Conservation (phyloP, 73 alveolate genomes). For the Tetrahymena elliotti region DNA sequence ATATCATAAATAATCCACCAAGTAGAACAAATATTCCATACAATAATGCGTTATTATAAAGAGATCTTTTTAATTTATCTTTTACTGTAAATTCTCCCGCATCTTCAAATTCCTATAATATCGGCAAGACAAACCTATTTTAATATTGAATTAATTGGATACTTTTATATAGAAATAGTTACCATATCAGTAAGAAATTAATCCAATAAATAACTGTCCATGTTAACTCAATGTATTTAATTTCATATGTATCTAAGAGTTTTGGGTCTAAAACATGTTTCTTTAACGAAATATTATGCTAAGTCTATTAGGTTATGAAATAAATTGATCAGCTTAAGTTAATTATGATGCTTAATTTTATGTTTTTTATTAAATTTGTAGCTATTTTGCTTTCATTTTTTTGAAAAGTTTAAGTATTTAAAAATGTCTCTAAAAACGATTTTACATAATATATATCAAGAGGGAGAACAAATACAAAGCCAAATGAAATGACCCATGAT, state of each 20-base stretch:
- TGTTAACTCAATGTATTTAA: neutral
- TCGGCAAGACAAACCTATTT: conserved; percentile 14
- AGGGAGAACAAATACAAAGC: conserved; percentile 30
- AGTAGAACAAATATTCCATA: conserved; percentile 4
- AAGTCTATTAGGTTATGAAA: neutral
- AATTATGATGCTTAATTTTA: no score
- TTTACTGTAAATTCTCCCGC: conserved; percentile 29
- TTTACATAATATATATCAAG: conserved; percentile 24
- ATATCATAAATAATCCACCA: conserved; percentile 17
- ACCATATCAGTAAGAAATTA: conserved; percentile 16
- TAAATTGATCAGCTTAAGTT: neutral
- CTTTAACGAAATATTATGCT: neutral
- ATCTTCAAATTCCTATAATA: conserved; percentile 34
- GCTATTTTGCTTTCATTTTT: neutral
- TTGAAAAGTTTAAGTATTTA: neutral
- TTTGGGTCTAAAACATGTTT: neutral
- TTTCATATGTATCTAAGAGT: neutral
- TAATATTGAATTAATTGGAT: neutral
- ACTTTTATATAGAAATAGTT: neutral
- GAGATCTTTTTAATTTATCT: conserved; percentile 15
- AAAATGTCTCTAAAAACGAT: neutral
- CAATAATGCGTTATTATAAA: neutral
- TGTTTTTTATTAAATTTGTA: no score
- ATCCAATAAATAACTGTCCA: conserved; percentile 37
- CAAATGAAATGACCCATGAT: conserved; percentile 36